phyloP scores from a whole-genome alignment of 148 eudicot species.

The Dysphania ambrosioides region DNA sequence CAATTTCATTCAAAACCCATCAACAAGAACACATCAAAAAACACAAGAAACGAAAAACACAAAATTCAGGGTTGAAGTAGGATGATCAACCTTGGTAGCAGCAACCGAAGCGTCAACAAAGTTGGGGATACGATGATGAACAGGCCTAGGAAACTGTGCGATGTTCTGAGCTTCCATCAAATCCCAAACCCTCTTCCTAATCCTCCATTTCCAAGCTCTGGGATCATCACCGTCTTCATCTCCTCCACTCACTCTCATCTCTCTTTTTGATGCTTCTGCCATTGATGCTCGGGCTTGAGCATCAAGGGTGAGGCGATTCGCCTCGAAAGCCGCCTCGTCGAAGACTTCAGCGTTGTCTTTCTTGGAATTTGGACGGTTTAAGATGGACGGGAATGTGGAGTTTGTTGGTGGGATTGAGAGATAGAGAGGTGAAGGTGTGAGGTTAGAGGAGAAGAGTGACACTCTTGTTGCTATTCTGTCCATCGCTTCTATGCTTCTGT shows the following conservation, averaged over 20 bases:
- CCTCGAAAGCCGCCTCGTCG: constrained; percentile 63
- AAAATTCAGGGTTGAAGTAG: not conserved
- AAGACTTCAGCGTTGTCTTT: constrained; percentile 35
- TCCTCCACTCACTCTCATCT: constrained; percentile 13
- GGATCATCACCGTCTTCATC: constrained; percentile 50
- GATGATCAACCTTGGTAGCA: constrained; percentile 48
- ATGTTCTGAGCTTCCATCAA: constrained; percentile 69
- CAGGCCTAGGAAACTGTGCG: constrained; percentile 88
- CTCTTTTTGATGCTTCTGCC: constrained; percentile 52
- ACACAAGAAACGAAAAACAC: constrained; percentile 1
- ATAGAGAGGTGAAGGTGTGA: constrained; percentile 8
- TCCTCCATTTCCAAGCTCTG: constrained; percentile 88
- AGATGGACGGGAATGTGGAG: not conserved
- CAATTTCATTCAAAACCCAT: not conserved
- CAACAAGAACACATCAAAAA: not conserved
- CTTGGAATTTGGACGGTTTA: constrained; percentile 30
- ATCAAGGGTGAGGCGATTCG: constrained; percentile 60
- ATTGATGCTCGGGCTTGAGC: constrained; percentile 63
- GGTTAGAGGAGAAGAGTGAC: not conserved
- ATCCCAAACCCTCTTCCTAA: constrained; percentile 85
- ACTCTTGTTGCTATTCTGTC: not conserved
- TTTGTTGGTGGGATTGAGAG: constrained; percentile 6
- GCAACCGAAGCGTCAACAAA: constrained; percentile 63
- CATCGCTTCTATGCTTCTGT: not conserved
- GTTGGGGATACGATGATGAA: constrained; percentile 92